phyloP scores from a whole-genome alignment of 345 rosid species.

The Salix arbutifolia region DNA sequence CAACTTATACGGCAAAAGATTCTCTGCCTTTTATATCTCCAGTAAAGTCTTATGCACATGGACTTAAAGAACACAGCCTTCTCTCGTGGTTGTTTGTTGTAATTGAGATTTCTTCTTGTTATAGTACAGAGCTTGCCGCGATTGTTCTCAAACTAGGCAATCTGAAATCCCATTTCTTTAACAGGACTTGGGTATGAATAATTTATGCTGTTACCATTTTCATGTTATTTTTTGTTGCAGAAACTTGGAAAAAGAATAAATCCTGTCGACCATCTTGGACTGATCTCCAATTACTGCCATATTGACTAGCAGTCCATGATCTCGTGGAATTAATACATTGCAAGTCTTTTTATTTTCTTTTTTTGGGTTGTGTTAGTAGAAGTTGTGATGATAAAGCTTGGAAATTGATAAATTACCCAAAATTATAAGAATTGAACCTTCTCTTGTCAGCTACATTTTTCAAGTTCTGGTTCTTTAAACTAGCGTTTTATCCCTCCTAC shows the following conservation, averaged over 20 bases:
- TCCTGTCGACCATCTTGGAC: neutral
- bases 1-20: conserved; percentile 41
- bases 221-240: too few species aligned
- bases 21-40: conserved; percentile 79
- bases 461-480: neutral
- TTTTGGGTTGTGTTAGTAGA: too few species aligned
- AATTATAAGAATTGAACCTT: neutral
- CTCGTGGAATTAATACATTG: neutral
- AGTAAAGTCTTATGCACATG: conserved; percentile 65
- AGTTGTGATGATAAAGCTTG: neutral
- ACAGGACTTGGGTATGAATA: neutral
- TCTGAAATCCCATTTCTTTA: neutral
- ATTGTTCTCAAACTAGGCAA: neutral
- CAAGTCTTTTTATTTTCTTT: neutral
- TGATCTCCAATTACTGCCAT: neutral
- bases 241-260: neutral
- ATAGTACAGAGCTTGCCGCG: too few species aligned
- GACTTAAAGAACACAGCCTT: conserved; percentile 64
- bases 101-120: neutral
- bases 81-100: conserved; percentile 7
- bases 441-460: neutral
- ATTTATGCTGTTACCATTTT: neutral
- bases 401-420: neutral
- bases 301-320: neutral
- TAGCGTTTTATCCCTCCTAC: neutral